Evolutionary conservation across 129 eudicot species (phyloP).

Genomic region (Flaveria robusta): DNA sequence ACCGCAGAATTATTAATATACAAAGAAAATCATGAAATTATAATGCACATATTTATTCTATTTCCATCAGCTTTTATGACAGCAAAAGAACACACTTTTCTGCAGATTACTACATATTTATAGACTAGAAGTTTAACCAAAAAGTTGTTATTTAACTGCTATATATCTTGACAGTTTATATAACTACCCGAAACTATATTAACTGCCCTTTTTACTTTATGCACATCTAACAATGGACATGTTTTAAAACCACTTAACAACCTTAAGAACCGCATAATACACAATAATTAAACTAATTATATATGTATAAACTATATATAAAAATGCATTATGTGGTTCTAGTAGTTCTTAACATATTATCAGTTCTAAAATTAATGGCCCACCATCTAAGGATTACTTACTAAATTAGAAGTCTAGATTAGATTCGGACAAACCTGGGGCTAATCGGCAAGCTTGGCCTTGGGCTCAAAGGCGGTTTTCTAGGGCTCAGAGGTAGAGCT

Average conservation of each 20-base stretch:
- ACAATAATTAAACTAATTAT: too few relatives aligned
- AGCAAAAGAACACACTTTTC: not conserved
- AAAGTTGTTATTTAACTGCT: not conserved
- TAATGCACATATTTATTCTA: not conserved
- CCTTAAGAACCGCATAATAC: too few relatives aligned
- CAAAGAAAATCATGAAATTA: not conserved
- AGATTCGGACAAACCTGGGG: conserved; percentile 44
- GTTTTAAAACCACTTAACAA: too few relatives aligned
- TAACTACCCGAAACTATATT: not conserved
- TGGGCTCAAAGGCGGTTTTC: conserved; percentile 87
- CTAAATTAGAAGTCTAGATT: not conserved
- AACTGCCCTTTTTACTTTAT: not conserved
- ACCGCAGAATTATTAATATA: not conserved
- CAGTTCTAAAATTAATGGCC: too few relatives aligned
- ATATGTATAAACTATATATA: too few relatives aligned
- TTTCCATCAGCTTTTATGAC: not conserved
- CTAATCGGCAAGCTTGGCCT: conserved; percentile 76
- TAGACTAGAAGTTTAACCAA: not conserved
- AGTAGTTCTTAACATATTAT: too few relatives aligned
- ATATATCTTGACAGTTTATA: not conserved
- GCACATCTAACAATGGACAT: not conserved
- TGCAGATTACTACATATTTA: not conserved
- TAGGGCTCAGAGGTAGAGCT: conserved; percentile 68
- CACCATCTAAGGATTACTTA: not conserved
- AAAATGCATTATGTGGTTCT: too few relatives aligned